Evolutionary conservation across 495 filamentous ascomycete species (phyloP), one percentile per base, ranked within the genome.

Genomic region (Podospora bellae-mahoneyi): DNA sequence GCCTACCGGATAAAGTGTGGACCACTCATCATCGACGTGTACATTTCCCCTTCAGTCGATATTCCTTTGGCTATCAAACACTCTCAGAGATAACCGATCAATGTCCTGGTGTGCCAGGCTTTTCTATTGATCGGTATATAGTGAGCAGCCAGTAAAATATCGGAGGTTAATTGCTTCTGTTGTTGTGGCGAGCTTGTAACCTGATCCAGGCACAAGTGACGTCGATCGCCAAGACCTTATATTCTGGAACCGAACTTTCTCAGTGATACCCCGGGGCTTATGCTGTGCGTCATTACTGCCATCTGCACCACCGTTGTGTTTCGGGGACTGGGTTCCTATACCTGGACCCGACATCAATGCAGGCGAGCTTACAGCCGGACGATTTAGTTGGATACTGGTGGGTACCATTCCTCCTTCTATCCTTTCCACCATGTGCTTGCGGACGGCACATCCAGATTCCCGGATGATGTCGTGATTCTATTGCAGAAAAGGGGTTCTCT

Each of bases 171-270:
- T 48, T 48, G 13, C 4, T 6, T 13, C 0, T 58, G 55, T 26
- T 58, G 55, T n/a, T 20, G 55, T 58, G 55, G 39, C 39, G 9
- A 48, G 39, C 39, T 48, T 48, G 18, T 18, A 58, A 20, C 55
- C n/a, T 58, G n/a, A 58, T 58, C 55, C 55, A 26, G 55, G 55
- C n/a, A 58, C 55, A 19, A 26, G 55, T 58, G 55, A 58, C 55
- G 55, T 58, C 55, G 55, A 58, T 58, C 55, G 55, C 55, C 55
- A 58, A 58, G 55, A 58, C n/a, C 23, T 3, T 58, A 5, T 20
- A 5, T 26, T 58, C 55, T 58, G 55, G 55, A 58, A 58, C 55
- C 55, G 55, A 58, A 13, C n/a, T n/a, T n/a, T 58, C 13, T n/a
- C 39, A 48, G 23, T 26, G 18, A 58, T 23, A 20, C 55, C 6